Conservation (phyloP, 2,329 filamentous ascomycete genomes). For the Beauveria brongniartii region DNA sequence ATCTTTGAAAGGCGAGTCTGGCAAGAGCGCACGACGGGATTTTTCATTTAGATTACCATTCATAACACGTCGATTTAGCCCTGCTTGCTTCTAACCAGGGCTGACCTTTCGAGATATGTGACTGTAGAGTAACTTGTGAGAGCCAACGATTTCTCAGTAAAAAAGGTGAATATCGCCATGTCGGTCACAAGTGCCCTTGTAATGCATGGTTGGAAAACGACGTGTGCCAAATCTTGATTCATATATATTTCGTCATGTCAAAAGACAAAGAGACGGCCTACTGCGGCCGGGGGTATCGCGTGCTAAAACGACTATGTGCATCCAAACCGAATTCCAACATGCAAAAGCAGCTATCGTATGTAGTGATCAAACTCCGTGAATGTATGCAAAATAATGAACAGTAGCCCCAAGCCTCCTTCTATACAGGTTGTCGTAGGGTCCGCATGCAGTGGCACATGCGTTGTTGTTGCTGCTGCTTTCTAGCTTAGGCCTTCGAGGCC, state of each 20-base stretch:
- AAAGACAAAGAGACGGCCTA: constrained; percentile 12
- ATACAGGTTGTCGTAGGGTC: background rate
- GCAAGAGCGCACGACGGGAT: no score
- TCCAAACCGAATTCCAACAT: background rate
- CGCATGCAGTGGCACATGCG: background rate
- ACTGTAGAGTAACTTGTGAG: no score
- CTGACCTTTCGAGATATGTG: no score
- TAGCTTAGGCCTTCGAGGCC: constrained; percentile 32
- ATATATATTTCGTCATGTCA: background rate
- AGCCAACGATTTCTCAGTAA: no score
- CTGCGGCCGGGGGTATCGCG: constrained; percentile 16
- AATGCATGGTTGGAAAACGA: background rate
- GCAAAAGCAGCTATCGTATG: background rate
- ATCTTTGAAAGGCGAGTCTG: no score
- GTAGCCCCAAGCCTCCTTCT: background rate
- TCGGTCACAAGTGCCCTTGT: no score
- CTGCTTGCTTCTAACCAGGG: no score
- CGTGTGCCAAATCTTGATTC: background rate
- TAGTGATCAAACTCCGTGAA: background rate
- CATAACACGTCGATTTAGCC: no score
- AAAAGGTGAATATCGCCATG: no score
- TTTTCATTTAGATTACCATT: no score
- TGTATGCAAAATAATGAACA: constrained; percentile 1
- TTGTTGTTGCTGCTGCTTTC: background rate
- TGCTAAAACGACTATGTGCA: constrained; percentile 8